Evolutionary conservation across 192 early-diverging fungal genomes (phyloP), one percentile per base, ranked within the genome.

Genomic region (Mortierella alpina): DNA sequence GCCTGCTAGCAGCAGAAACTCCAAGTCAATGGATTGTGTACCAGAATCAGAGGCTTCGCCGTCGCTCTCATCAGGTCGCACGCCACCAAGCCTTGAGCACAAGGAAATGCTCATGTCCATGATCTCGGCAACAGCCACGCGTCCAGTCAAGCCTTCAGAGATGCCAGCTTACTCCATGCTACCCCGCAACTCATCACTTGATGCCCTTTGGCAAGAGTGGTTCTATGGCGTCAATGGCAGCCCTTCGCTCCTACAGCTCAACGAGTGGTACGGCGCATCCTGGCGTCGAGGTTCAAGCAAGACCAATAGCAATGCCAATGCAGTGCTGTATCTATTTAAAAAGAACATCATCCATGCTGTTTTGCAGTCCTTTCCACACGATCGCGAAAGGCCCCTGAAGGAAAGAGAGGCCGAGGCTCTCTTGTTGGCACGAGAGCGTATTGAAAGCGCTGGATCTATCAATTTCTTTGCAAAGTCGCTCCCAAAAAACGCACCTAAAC

Each of bases 221-320:
- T 69, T 69, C 31, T 18, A 60, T 52, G 68, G 59, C 1, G 18
- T 54, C 8, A 41, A 61, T 10, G 46, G 41, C 4, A 52, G 13
- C 8, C 68, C 68, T 18, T 61, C 68, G 31, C 60, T 70, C 58
- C 52, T 46, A 46, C 48, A 70, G 68, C 6, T 61, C 23, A 51
- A 70, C n/a, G 18, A 39, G 18, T 61, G 50, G 31, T 61, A 70
- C 50, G 6, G 9, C 4, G 5, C n/a, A 15, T 22, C 4, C 8
- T 68, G 66, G 66, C 66, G 66, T 54, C 10, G 20, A 22, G 45
- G 13, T 7, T 39, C 54, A 11, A 57, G 17, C 39, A 66, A 55
- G 52, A 18, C 2, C 31, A 17, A 44, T 4, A 54, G 51, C 51
- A 66, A 66, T 18, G 31, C 52, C 42, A 66, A 66, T 12, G 64